phyloP scores from a whole-genome alignment of 192 early-diverging fungal genomes.

The Pilobolus umbonatus region DNA sequence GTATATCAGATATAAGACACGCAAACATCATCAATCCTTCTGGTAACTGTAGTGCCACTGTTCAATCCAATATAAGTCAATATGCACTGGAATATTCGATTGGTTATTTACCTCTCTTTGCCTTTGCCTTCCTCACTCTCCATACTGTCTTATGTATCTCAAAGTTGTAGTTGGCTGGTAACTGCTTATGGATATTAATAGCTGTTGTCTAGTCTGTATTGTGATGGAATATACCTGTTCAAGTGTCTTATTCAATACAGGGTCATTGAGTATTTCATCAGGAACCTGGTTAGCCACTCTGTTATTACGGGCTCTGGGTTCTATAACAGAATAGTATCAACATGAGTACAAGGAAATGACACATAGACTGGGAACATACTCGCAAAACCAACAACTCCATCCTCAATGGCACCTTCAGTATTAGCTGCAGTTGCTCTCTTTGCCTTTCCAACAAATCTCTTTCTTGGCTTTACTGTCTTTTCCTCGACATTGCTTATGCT shows the following conservation, averaged over 20 bases:
- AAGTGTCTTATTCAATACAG: constrained; percentile 79
- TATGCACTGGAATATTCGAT: neutral
- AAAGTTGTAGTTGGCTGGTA: constrained; percentile 98
- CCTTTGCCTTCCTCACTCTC: constrained; percentile 70
- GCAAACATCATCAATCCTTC: constrained; percentile 96
- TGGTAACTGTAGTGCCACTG: constrained; percentile 94
- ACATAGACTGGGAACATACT: neutral
- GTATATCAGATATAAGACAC: constrained; percentile 87
- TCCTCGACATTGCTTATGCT: neutral
- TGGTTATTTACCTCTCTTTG: constrained; percentile 58
- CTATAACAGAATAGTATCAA: neutral
- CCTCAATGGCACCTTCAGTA: constrained; percentile 41
- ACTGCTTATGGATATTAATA: constrained; percentile 15
- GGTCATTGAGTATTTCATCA: constrained; percentile 76
- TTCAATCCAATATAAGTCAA: neutral
- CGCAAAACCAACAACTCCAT: constrained; percentile 43
- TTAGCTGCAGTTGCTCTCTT: neutral
- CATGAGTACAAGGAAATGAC: neutral
- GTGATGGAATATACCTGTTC: constrained; percentile 40
- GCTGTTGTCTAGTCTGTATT: neutral
- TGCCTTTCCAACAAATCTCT: constrained; percentile 47
- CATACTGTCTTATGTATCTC: constrained; percentile 97
- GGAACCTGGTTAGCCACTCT: constrained; percentile 77
- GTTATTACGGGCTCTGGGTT: constrained; percentile 18
- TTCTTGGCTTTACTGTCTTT: constrained; percentile 40